These are phyloP conservation scores for Tetrapisispora phaffii DNA, from an alignment of 805 yeast genomes.

Conservation along the genomic window DNA sequence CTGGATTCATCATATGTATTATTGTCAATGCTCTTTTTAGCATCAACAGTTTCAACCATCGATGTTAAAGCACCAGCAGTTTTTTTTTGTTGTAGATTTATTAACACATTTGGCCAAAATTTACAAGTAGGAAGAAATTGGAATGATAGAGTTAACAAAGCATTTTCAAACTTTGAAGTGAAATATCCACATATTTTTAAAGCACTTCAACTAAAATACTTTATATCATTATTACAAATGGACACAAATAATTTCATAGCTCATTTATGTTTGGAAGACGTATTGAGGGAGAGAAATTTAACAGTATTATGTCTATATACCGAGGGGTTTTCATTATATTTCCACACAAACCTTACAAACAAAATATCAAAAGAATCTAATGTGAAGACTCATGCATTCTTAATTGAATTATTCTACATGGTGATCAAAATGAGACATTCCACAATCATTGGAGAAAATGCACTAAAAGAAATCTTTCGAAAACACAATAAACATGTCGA, in stretches of 20 bases:
- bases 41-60: conserved; percentile 9
- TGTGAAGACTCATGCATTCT: conserved; percentile 13
- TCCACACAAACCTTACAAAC: conserved; percentile 14
- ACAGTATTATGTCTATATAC: conserved; percentile 23
- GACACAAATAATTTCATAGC: conserved; percentile 24
- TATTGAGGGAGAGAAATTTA: conserved; percentile 7
- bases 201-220: conserved; percentile 18
- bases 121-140: conserved; percentile 13
- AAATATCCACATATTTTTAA: conserved; percentile 14
- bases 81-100: conserved; percentile 7
- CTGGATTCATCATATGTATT: conserved; percentile 13
- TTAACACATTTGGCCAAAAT: conserved; percentile 7
- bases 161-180: conserved; percentile 9
- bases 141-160: conserved; percentile 10
- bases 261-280: conserved; percentile 12
- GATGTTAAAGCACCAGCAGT: conserved; percentile 8
- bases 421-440: not conserved
- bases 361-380: conserved; percentile 13
- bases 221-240: conserved; percentile 18
- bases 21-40: conserved; percentile 8
- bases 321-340: conserved; percentile 28
- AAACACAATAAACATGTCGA: not conserved
- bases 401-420: conserved; percentile 17
- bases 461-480: not conserved
- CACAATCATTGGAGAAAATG: conserved; percentile 2